Conservation (phyloP, 176 grass and related monocot species). For the Panicum miliaceum region DNA sequence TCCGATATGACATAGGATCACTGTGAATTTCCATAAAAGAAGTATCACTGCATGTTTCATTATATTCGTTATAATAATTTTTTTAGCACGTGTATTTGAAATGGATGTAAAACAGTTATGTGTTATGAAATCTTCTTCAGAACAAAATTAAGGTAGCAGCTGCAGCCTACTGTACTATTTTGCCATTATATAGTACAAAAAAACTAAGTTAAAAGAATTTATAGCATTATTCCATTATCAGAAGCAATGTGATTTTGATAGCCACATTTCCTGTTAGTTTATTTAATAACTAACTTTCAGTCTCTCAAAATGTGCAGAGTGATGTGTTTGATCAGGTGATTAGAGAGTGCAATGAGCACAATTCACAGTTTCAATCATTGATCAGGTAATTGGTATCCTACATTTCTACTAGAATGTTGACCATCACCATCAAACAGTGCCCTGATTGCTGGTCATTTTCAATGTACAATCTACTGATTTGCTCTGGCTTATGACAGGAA, state of each 20-base stretch:
- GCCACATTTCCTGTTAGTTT: constrained; percentile 21
- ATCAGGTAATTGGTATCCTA: constrained; percentile 61
- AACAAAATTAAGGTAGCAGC: not conserved
- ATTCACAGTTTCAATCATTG: constrained; percentile 74
- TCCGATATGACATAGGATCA: not conserved
- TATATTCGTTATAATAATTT: too few species aligned
- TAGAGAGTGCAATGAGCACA: constrained; percentile 90
- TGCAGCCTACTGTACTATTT: not conserved
- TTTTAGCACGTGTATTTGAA: not conserved
- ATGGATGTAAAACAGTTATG: not conserved
- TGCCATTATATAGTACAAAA: not conserved
- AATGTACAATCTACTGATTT: constrained; percentile 6
- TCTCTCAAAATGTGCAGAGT: constrained; percentile 50
- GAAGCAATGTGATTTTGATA: not conserved
- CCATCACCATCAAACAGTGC: not conserved
- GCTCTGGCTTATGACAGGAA: constrained; percentile 61
- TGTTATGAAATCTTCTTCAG: not conserved
- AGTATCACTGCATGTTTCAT: not conserved
- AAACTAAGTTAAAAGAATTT: not conserved
- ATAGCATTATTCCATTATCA: not conserved
- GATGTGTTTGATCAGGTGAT: constrained; percentile 88
- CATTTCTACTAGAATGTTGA: not conserved
- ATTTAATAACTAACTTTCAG: not conserved
- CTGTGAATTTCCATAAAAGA: not conserved
- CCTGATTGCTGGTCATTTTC: not conserved